These are phyloP conservation scores for Fusarium pseudoanthophilum DNA, from an alignment of 2,329 filamentous ascomycete genomes.

Conservation along the genomic window DNA sequence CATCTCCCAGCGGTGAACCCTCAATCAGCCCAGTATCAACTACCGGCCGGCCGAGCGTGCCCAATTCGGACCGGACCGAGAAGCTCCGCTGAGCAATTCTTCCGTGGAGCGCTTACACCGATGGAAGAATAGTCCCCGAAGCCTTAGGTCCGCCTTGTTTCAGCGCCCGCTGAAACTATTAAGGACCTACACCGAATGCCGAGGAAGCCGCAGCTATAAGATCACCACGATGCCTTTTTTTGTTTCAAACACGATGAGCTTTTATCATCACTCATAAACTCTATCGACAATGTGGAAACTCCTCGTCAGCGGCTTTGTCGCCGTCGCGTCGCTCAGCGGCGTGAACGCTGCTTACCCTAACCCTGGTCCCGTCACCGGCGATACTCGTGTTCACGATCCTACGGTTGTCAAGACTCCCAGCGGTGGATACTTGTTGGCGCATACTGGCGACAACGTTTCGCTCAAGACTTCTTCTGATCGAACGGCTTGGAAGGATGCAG, in stretches of 20 bases:
- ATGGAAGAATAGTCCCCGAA: background rate
- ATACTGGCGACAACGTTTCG: constrained; percentile 42
- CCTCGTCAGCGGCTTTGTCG: constrained; percentile 37
- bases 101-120: constrained; percentile 29
- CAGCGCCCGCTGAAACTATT: constrained; percentile 24
- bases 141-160: background rate
- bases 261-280: background rate
- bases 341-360: constrained; percentile 13
- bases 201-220: constrained; percentile 2
- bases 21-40: background rate
- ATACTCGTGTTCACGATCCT: constrained; percentile 45
- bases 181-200: constrained; percentile 4
- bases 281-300: constrained; percentile 29
- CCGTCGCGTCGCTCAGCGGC: constrained; percentile 26
- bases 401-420: constrained; percentile 45
- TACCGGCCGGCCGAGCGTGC: background rate
- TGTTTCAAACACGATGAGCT: constrained; percentile 1
- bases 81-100: constrained; percentile 17
- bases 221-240: background rate
- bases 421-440: constrained; percentile 45
- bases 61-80: constrained; percentile 16
- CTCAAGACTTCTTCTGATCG: constrained; percentile 50
- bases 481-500: constrained; percentile 46
- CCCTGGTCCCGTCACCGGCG: constrained; percentile 43
- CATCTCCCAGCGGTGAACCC: background rate